Evolutionary conservation across 2,329 filamentous ascomycete species (phyloP).

Genomic region (Emydomyces testavorans): DNA sequence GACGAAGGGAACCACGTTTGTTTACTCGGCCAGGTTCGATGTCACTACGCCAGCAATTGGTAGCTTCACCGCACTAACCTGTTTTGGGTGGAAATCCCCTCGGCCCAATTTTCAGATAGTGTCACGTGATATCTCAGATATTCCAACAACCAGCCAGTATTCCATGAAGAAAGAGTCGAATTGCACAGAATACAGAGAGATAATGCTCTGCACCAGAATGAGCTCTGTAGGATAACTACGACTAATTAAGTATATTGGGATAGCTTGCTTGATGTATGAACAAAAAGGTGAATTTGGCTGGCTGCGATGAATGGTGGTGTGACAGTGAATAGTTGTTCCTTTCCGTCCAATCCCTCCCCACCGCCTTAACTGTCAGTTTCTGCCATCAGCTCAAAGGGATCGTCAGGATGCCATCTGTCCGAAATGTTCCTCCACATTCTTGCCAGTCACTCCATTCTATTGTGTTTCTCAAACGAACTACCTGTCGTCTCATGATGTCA

Average conservation of each 20-base stretch:
- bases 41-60: slow-evolving; percentile 4
- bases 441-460: background rate
- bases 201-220: background rate
- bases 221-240: background rate
- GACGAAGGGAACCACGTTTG: slow-evolving; percentile 12
- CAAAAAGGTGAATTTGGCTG: background rate
- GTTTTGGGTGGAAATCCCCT: slow-evolving; percentile 4
- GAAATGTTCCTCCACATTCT: background rate
- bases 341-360: background rate
- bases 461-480: background rate
- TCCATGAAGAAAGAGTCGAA: too few relatives aligned
- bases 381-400: slow-evolving; percentile 1
- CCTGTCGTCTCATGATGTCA: slow-evolving; percentile 21
- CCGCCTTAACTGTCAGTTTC: slow-evolving; percentile 12
- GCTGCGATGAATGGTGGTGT: background rate
- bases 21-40: slow-evolving; percentile 1
- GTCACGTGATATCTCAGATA: background rate
- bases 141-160: background rate
- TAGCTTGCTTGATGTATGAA: background rate
- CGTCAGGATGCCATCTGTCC: background rate
- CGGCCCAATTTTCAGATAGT: slow-evolving; percentile 8
- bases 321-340: slow-evolving; percentile 8
- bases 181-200: too few relatives aligned
- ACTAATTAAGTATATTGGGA: background rate
- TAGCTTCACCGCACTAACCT: slow-evolving; percentile 9